Evolutionary conservation across 495 filamentous ascomycete genomes (phyloP).

Genomic region (Penicillium psychrofluorescens): DNA sequence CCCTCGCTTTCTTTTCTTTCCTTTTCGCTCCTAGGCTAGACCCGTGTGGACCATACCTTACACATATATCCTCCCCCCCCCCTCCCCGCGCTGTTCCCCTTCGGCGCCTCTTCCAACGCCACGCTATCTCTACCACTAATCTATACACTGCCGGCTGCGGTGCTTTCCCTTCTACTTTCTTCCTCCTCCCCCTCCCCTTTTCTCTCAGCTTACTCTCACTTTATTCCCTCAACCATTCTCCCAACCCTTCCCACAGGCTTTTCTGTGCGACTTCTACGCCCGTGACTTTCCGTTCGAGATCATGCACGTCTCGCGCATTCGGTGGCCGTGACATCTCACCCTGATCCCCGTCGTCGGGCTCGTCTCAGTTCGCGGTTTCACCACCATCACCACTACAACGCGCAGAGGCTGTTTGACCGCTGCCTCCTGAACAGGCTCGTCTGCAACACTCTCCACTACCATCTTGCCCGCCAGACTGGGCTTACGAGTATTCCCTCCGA

Average conservation of each 20-base stretch:
- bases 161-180: slow-evolving; percentile 7
- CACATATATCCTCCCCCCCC: slow-evolving; percentile 5
- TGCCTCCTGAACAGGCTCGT: too few species aligned
- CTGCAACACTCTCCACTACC: slow-evolving; percentile 1
- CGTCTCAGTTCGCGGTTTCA: too few species aligned
- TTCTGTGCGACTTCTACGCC: too few species aligned
- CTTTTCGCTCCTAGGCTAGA: slow-evolving; percentile 4
- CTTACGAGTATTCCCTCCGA: slow-evolving; percentile 21
- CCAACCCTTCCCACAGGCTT: too few species aligned
- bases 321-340: slow-evolving; percentile 13
- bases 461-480: slow-evolving; percentile 1
- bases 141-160: background rate
- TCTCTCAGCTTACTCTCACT: background rate
- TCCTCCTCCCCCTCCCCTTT: background rate
- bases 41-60: slow-evolving; percentile 4
- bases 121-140: background rate
- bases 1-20: background rate
- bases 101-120: slow-evolving; percentile 14
- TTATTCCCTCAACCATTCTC: background rate
- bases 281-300: slow-evolving; percentile 1
- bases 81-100: slow-evolving; percentile 3
- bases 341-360: background rate
- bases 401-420: too few species aligned
- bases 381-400: too few species aligned
- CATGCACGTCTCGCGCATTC: slow-evolving; percentile 18